These are phyloP conservation scores for Globisporangium carolinianum DNA, from an alignment of 352 stramenopile genomes.

Conservation along the genomic window DNA sequence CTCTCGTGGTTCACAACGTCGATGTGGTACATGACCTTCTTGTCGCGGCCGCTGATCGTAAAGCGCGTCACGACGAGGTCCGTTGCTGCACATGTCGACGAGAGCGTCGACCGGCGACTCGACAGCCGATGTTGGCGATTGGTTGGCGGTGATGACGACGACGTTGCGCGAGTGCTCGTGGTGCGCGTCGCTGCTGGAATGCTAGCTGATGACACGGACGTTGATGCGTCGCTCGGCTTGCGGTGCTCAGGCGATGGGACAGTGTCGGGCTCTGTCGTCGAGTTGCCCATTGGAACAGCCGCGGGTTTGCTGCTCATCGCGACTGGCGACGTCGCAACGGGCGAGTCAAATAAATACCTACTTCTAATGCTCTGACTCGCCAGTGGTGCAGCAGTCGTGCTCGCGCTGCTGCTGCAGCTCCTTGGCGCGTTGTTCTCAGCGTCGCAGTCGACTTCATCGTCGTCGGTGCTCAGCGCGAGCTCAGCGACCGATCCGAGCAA, in stretches of 20 bases:
- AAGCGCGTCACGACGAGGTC: slow-evolving; percentile 70
- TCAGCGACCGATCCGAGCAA: slow-evolving; percentile 13
- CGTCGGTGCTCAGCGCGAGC: not conserved
- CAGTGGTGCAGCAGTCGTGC: slow-evolving; percentile 2
- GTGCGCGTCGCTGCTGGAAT: slow-evolving; percentile 7
- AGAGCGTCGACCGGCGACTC: slow-evolving; percentile 36
- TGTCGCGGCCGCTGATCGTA: slow-evolving; percentile 58
- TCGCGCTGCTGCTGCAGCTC: too few relatives aligned
- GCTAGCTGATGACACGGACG: slow-evolving; percentile 3
- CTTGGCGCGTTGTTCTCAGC: slow-evolving; percentile 4
- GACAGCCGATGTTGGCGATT: slow-evolving; percentile 11
- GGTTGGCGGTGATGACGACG: slow-evolving; percentile 1
- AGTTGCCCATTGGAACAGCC: not conserved
- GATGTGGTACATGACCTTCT: slow-evolving; percentile 86
- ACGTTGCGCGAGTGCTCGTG: not conserved
- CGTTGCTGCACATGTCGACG: slow-evolving; percentile 24
- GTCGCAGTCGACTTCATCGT: slow-evolving; percentile 3
- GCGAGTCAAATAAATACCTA: slow-evolving; percentile 19
- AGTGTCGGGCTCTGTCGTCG: not conserved
- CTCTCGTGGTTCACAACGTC: slow-evolving; percentile 68
- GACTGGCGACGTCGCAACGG: not conserved
- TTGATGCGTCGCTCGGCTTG: slow-evolving; percentile 5
- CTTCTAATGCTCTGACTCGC: slow-evolving; percentile 12
- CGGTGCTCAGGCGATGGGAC: slow-evolving; percentile 15
- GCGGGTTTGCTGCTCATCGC: not conserved